Evolutionary conservation across 2,329 filamentous ascomycete genomes (phyloP), one percentile per base, ranked within the genome.

Genomic region (Claviceps maximensis): DNA sequence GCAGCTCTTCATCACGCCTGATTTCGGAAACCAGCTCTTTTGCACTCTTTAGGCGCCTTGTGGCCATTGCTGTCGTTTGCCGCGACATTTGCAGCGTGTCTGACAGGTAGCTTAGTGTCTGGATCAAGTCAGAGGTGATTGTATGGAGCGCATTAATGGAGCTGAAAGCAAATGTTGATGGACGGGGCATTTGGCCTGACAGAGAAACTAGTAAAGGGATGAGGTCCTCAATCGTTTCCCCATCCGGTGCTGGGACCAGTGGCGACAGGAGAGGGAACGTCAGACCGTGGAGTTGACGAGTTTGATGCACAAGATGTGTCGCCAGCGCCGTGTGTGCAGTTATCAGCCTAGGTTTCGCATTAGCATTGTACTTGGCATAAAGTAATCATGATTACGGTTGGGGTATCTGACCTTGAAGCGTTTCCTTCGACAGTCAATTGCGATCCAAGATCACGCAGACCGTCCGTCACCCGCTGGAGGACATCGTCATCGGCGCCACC

Each of bases 61-160:
- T 83, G 1, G 91, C 93, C 10, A 86, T 85, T 3, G 83, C 86
- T 0, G 88, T 93, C 1, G 87, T 86, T 68, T 97, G 91, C 13
- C 89, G 83, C 33, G 86, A 89, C 84, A 97, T 95, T 68, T 97
- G 91, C 36, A 98, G 75, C 3, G 88, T 90, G 66, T 98, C 93
- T 7, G 87, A 89, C 4, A 98, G 75, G 59, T 89, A 86, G 60
- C 88, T 89, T 47, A 98, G 78, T 7, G 88, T 87, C 61, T 88
- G 80, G 9, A 91, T 80, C 29, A 91, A 72, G 56, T 89, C 86
- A 27, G 79, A 74, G 0, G 86, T 90, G 57, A 87, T 75, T 7
- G 79, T 75, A 63, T 88, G 83, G 50, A 91, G 75, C 23, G 80
- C 77, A 54, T 82, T 76, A 47, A 90, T 71, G 10, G 86, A 87